Evolutionary conservation across 208 protist species (phyloP), one percentile per base, ranked within the genome.

Genomic region (Acanthamoeba royreba): DNA sequence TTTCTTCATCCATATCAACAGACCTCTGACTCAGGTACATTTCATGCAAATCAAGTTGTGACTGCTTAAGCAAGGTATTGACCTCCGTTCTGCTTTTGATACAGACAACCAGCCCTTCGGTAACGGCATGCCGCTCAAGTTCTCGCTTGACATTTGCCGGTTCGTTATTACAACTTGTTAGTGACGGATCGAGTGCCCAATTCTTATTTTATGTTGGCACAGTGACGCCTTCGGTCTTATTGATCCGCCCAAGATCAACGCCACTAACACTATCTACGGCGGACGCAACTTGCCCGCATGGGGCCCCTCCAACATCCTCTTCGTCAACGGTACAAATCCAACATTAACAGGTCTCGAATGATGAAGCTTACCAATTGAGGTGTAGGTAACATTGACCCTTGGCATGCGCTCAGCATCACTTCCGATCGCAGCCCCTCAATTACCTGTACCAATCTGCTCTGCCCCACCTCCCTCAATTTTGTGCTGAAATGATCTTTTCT

Each of bases 351-450:
- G 49, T n/a, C n/a, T n/a, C n/a, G n/a, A n/a, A n/a, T n/a, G n/a
- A n/a, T n/a, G n/a, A n/a, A n/a, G n/a, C n/a, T n/a, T 61, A 61
- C 25, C 25, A 61, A 28, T 61, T 87, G 38, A 52, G 22, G 42
- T 38, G 33, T 43, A 92, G 88, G 88, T 33, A 93, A 93, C 72
- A 93, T 93, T 25, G 88, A 93, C 43, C 88, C 88, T 86, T 93
- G 88, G 88, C 88, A 93, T 47, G 35, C 61, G 28, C 49, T 93
- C 25, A 25, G 25, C 19, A 46, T 93, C 33, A 81, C 49, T 33
- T 53, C 49, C 31, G n/a, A 5, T 35, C 9, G 81, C 35, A 86
- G 58, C 3, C 66, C 61, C 2, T 88, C 88, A 25, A 8, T 93
- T 19, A 93, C 58, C 58, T 28, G 55, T 66, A 66, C 55, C 25